A percentile compares a stretch with the other conserved stretches of the same genome.
Conservation (phyloP, 2,329 filamentous ascomycete species). For the Myriangium duriaei region DNA sequence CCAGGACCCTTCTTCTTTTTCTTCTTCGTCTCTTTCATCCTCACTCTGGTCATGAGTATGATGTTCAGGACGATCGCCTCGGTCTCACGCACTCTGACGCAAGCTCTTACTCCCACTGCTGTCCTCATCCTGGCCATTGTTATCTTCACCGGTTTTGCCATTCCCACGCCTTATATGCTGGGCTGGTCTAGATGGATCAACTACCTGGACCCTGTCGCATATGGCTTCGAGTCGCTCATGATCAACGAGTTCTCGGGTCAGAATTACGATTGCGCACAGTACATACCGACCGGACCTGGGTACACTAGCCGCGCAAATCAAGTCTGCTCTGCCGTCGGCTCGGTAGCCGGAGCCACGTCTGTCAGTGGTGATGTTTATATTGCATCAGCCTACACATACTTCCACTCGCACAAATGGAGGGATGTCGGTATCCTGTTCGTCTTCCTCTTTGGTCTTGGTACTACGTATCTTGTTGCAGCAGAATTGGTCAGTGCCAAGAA, state of each 20-base stretch:
- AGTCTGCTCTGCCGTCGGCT: constrained; percentile 31
- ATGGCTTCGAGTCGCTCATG: constrained; percentile 56
- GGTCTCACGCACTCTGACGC: constrained; percentile 52
- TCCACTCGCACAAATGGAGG: constrained; percentile 32
- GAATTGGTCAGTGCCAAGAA: constrained; percentile 38
- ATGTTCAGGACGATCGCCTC: constrained; percentile 75
- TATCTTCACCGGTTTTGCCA: constrained; percentile 54
- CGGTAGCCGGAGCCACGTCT: constrained; percentile 24
- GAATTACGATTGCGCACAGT: constrained; percentile 39
- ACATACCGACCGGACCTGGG: constrained; percentile 26
- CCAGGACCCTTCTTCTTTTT: constrained; percentile 76
- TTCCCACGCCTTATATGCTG: constrained; percentile 52
- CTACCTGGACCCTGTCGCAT: constrained; percentile 66
- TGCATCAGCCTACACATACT: constrained; percentile 22
- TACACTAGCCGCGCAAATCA: constrained; percentile 26
- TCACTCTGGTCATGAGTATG: constrained; percentile 71
- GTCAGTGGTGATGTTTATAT: constrained; percentile 29
- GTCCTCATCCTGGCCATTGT: constrained; percentile 52
- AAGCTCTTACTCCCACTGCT: constrained; percentile 44
- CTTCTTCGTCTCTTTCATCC: constrained; percentile 60
- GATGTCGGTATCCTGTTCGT: constrained; percentile 35
- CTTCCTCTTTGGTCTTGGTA: constrained; percentile 33
- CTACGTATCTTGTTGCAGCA: constrained; percentile 30
- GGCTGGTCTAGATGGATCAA: constrained; percentile 73
- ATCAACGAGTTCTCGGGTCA: constrained; percentile 63